Conservation (phyloP, 139 green algal genomes). For the Ostreobium quekettii region DNA sequence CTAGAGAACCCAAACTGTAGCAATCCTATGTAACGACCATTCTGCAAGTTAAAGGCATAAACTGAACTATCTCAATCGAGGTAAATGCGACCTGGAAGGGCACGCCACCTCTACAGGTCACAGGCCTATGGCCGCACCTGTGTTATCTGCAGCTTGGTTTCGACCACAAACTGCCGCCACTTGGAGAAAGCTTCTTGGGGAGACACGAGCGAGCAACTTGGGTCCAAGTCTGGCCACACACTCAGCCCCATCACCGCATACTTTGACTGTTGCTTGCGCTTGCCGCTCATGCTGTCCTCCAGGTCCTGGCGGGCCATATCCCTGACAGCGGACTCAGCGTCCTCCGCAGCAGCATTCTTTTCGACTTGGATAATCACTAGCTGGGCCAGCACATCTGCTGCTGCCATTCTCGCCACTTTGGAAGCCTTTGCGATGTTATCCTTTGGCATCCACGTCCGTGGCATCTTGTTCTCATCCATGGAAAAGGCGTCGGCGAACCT, state of each 20-base stretch:
- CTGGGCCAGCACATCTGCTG: constrained; percentile 57
- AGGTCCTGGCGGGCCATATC: constrained; percentile 26
- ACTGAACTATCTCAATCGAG: too few relatives aligned
- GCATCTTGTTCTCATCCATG: constrained; percentile 58
- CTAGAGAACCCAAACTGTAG: too few relatives aligned
- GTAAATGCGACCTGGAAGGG: too few relatives aligned
- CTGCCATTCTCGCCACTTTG: constrained; percentile 42
- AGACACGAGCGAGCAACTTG: not conserved
- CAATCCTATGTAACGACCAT: too few relatives aligned
- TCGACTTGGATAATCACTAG: constrained; percentile 32
- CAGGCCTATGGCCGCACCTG: too few relatives aligned
- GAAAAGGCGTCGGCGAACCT: constrained; percentile 67
- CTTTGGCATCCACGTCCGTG: constrained; percentile 57
- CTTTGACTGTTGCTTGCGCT: not conserved
- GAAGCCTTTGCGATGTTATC: constrained; percentile 62
- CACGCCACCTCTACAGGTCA: too few relatives aligned
- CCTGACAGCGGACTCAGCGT: constrained; percentile 33
- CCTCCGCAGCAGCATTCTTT: not conserved
- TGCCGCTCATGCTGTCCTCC: not conserved
- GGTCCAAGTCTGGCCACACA: constrained; percentile 19
- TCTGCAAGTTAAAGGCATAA: too few relatives aligned
- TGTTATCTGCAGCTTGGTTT: constrained; percentile 15
- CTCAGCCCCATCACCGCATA: constrained; percentile 8
- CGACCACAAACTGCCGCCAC: constrained; percentile 8
- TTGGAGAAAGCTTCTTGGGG: not conserved